Percentiles rank a stretch among this genome's conserved stretches.
These are phyloP conservation scores for Penicillium brevicompactum DNA, from an alignment of 2,329 filamentous ascomycete genomes.

Conservation along the genomic window DNA sequence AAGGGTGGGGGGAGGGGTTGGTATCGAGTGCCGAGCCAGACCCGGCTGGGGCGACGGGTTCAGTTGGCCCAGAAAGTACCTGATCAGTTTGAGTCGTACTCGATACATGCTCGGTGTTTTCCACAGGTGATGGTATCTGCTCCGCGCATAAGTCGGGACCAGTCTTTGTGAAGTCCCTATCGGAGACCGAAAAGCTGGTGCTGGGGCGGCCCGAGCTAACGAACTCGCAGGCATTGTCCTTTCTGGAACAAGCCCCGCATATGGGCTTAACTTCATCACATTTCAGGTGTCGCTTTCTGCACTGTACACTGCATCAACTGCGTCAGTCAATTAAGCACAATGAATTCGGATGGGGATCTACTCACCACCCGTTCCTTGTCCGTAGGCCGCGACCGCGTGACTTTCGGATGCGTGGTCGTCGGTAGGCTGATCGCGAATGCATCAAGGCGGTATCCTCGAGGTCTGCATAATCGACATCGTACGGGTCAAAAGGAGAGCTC, in stretches of 20 bases:
- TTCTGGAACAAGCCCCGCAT: constrained; percentile 26
- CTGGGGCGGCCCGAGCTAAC: neutral
- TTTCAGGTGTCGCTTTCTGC: constrained; percentile 28
- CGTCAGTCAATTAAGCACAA: neutral
- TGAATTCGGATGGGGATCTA: neutral
- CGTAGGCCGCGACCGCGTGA: constrained; percentile 19
- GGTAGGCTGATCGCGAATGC: no score
- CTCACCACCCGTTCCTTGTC: constrained; percentile 20
- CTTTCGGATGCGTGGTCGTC: constrained; percentile 12
- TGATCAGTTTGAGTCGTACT: neutral
- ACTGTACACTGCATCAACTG: constrained; percentile 16
- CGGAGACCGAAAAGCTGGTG: neutral
- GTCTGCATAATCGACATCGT: no score
- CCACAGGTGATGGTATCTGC: neutral
- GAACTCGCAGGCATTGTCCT: constrained; percentile 18
- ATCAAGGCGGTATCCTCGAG: no score
- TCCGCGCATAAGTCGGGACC: neutral
- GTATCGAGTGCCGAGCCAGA: neutral
- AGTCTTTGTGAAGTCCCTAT: neutral
- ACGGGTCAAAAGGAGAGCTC: no score
- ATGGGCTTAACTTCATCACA: constrained; percentile 30
- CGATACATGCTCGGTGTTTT: neutral
- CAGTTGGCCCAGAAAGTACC: neutral
- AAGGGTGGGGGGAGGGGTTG: neutral
- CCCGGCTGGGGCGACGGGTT: neutral